Evolutionary conservation across 140 eudicot genomes (phyloP).

Genomic region (Cichorium intybus): DNA sequence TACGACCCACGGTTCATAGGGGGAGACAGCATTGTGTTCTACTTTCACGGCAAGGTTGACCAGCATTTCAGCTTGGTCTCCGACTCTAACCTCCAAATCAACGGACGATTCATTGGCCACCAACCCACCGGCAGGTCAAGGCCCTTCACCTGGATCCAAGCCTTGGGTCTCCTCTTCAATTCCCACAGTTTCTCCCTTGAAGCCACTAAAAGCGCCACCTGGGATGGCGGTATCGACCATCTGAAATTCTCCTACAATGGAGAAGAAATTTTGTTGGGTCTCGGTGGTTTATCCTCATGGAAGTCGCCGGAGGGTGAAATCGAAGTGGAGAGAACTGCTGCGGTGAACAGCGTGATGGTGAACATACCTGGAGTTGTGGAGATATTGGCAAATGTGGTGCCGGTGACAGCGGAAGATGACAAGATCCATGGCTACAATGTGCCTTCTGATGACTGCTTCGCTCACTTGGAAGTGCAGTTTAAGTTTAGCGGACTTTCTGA

Average conservation of each 20-base stretch:
- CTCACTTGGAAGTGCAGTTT: slow-evolving; percentile 47
- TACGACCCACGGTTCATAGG: slow-evolving; percentile 51
- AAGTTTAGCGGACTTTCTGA: slow-evolving; percentile 36
- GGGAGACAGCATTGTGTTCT: slow-evolving; percentile 41
- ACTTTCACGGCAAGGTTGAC: slow-evolving; percentile 47
- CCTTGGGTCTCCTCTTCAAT: slow-evolving; percentile 51
- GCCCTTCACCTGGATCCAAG: slow-evolving; percentile 60
- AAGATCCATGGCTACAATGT: slow-evolving; percentile 39
- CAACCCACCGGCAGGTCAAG: slow-evolving; percentile 33
- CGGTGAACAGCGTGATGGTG: slow-evolving; percentile 34
- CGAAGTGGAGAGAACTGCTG: slow-evolving; percentile 31
- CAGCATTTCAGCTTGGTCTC: slow-evolving; percentile 42
- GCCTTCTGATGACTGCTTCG: slow-evolving; percentile 47
- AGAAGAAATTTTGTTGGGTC: slow-evolving; percentile 11
- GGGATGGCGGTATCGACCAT: slow-evolving; percentile 39
- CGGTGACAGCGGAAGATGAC: slow-evolving; percentile 43
- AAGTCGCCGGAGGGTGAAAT: slow-evolving; percentile 17
- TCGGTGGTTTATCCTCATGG: slow-evolving; percentile 38
- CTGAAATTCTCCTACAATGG: slow-evolving; percentile 35
- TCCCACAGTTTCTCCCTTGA: slow-evolving; percentile 44
- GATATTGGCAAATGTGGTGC: slow-evolving; percentile 44
- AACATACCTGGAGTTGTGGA: slow-evolving; percentile 36
- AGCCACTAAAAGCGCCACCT: slow-evolving; percentile 41
- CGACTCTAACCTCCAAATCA: slow-evolving; percentile 46
- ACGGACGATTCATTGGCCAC: slow-evolving; percentile 51